Base-by-base conservation (phyloP, 2,329 filamentous ascomycete species). In the Aspergillus sp. region DNA sequence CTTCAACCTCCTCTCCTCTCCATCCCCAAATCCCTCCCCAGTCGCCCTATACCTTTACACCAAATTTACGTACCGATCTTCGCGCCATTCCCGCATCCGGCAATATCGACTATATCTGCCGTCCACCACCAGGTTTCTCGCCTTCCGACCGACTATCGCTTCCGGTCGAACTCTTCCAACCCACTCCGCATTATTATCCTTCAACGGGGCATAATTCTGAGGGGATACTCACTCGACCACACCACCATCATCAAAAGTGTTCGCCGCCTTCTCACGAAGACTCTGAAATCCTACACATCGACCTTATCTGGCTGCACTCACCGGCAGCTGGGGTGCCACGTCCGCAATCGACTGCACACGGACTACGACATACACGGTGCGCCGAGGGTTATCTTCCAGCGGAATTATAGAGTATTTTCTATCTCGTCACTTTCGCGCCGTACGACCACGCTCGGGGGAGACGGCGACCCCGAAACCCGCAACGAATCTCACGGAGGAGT, bases 401-500 rank as follows among this genome's bases (percentile, higher is more conserved):
- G 49, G 50, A 38, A 52, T 43, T 42, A 51, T 47, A 56, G 60
- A 48, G 53, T 57, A 58, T 60, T 50, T 58, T 45, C 34, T 49
- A 47, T 51, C 54, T 58, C 55, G 47, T 40, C 52, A 60, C 61
- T 60, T 54, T 67, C 63, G 67, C 70, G 70, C 70, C 70, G 70
- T 69, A 69, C 70, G 70, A 72, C 62, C 65, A 72, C 70, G 66
- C 64, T 71, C 68, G 70, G 70, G 70, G 70, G 66, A 71, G 66
- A 70, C 70, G 70, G 70, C 70, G 70, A 70, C 70, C 70, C 70
- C 70, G 70, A 66, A 71, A 67, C 63, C 42, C 19, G 17, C 13
- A 43, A 16, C 50, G 45, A 51, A 49, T 45, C 23, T 52, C 51
- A 13, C 25, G 11, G 17, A 45, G 50, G 51, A 20, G 40, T 23